A percentile compares a stretch with the other conserved stretches of the same genome.
These are phyloP conservation scores for Neurospora sp. DNA, from an alignment of 495 filamentous ascomycete genomes.

Conservation along the genomic window DNA sequence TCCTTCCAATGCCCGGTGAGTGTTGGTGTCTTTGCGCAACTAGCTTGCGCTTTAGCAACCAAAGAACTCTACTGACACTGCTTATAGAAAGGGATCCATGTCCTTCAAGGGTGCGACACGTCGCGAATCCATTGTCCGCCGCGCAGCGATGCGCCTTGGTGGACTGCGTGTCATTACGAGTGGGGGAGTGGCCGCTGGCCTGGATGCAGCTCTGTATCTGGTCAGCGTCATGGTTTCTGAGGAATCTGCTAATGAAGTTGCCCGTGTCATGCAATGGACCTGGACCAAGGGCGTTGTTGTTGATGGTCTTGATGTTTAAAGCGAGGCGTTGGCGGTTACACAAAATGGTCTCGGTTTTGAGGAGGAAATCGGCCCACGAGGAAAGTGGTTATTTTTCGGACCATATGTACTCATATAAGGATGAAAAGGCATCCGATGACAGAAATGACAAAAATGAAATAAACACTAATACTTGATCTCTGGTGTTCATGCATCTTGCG, in stretches of 20 bases:
- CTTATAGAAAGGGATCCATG: conserved; percentile 53
- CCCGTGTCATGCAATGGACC: conserved; percentile 55
- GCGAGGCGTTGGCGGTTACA: neutral
- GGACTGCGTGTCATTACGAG: conserved; percentile 66
- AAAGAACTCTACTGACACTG: neutral
- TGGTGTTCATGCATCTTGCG: neutral
- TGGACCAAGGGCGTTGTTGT: conserved; percentile 64
- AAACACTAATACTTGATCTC: neutral
- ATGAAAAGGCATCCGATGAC: neutral
- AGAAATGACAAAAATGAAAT: neutral
- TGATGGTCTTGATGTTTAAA: conserved; percentile 62
- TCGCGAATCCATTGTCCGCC: conserved; percentile 56
- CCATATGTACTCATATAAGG: neutral
- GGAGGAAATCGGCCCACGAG: neutral
- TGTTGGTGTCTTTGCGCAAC: neutral
- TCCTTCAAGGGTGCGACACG: conserved; percentile 55
- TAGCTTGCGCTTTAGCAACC: neutral
- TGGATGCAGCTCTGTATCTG: conserved; percentile 71
- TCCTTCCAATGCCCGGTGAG: conserved; percentile 51
- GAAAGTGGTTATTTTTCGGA: neutral
- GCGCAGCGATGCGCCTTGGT: conserved; percentile 54
- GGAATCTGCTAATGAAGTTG: conserved; percentile 58
- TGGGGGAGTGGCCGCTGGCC: conserved; percentile 64
- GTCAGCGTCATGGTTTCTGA: conserved; percentile 61
- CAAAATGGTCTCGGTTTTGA: neutral